Conservation (phyloP, 2,329 filamentous ascomycete genomes). For the Kalaharituber pfeilii region DNA sequence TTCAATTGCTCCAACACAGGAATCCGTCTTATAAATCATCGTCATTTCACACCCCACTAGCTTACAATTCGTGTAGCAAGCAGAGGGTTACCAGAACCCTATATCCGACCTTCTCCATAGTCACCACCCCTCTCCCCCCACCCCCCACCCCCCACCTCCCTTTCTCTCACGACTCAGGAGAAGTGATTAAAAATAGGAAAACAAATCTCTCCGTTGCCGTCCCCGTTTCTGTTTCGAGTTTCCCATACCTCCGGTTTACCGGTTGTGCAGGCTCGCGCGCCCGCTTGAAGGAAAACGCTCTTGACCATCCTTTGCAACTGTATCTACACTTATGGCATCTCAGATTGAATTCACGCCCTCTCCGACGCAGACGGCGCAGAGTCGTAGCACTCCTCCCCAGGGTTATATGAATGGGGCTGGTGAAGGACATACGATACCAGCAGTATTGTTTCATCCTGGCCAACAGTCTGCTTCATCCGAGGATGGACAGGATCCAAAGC, state of each 20-base stretch:
- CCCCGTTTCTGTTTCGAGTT: not conserved
- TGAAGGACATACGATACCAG: not conserved
- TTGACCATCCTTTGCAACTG: too few relatives aligned
- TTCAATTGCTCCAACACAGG: not conserved
- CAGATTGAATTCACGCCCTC: not conserved
- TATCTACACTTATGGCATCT: not conserved
- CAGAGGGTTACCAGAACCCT: not conserved
- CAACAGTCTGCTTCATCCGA: conserved; percentile 26
- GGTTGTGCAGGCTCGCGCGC: not conserved
- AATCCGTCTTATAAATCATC: not conserved
- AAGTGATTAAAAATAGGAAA: not conserved
- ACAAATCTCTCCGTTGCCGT: not conserved
- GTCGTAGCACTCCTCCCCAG: not conserved
- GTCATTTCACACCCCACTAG: not conserved
- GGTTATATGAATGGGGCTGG: not conserved
- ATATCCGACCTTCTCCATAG: not conserved
- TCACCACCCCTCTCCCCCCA: not conserved
- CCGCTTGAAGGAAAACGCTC: not conserved
- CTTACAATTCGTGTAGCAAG: not conserved
- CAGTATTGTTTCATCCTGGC: conserved; percentile 23
- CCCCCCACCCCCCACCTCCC: not conserved
- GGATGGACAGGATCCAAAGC: conserved; percentile 61
- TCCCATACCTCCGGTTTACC: not conserved
- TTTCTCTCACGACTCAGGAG: too few relatives aligned
- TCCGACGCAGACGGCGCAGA: not conserved